Evolutionary conservation across 768 basidiomycete species (phyloP).

Genomic region (Wakefieldia striispora): DNA sequence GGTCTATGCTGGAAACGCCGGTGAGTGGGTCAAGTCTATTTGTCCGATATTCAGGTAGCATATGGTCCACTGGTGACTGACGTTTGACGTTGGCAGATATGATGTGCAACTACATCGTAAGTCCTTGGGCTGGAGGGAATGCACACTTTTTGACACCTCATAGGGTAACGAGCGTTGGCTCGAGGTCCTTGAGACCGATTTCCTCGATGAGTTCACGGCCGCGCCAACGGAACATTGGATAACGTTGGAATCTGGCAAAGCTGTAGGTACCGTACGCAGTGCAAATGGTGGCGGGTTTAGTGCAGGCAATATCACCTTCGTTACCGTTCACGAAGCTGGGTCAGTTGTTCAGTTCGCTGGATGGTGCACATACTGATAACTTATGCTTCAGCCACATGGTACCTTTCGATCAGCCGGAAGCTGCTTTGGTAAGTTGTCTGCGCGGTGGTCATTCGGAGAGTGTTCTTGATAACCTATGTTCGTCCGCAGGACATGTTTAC

Average conservation of each 20-base stretch:
- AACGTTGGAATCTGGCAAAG: constrained; percentile 46
- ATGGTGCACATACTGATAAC: not conserved
- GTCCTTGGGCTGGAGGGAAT: constrained; percentile 10
- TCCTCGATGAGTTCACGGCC: constrained; percentile 56
- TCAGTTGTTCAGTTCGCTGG: constrained; percentile 35
- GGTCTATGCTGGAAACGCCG: constrained; percentile 86
- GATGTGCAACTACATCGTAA: constrained; percentile 84
- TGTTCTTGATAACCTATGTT: not conserved
- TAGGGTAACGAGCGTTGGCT: constrained; percentile 82
- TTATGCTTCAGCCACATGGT: constrained; percentile 71
- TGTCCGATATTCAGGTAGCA: not conserved
- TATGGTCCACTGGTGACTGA: constrained; percentile 6
- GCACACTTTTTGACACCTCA: not conserved
- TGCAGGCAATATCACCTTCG: constrained; percentile 86
- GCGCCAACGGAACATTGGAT: constrained; percentile 56
- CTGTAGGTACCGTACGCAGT: constrained; percentile 66
- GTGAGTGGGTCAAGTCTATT: constrained; percentile 37
- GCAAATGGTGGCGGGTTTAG: constrained; percentile 62
- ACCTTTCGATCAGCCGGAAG: constrained; percentile 87
- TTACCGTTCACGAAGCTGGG: constrained; percentile 77
- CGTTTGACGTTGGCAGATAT: constrained; percentile 47
- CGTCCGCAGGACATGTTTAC: constrained; percentile 53
- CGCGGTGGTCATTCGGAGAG: not conserved
- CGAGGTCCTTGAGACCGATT: constrained; percentile 56
- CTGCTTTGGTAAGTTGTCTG: constrained; percentile 57